Evolutionary conservation across 176 grass and related monocot species (phyloP).

Genomic region (Lolium perenne): DNA sequence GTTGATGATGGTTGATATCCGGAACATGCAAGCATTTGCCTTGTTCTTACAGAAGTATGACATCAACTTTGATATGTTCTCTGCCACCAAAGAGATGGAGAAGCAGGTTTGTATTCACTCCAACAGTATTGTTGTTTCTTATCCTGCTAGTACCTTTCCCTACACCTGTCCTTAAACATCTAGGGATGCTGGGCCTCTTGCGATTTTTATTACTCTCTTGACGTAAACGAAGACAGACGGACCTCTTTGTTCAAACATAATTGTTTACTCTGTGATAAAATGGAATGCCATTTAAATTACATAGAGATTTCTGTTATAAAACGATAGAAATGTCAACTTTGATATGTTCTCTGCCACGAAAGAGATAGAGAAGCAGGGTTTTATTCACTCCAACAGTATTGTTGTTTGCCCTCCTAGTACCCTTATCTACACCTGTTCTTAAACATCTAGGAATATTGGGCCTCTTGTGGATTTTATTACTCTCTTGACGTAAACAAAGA

Average conservation of each 20-base stretch:
- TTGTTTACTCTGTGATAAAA: not conserved
- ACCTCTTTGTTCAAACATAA: not conserved
- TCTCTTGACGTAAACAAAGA: not conserved
- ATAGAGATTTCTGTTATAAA: not conserved
- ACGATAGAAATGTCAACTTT: constrained; percentile 84
- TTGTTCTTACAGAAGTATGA: constrained; percentile 92
- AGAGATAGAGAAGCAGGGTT: constrained; percentile 93
- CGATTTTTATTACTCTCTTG: not conserved
- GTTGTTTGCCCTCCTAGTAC: not conserved
- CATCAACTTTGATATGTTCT: constrained; percentile 94
- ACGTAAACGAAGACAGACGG: not conserved
- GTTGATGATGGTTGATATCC: constrained; percentile 92
- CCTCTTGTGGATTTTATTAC: not conserved
- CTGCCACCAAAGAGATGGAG: constrained; percentile 90
- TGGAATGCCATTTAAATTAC: not conserved
- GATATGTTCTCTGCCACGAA: constrained; percentile 90
- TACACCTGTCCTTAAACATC: not conserved
- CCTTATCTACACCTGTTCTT: not conserved
- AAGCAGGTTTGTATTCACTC: constrained; percentile 64
- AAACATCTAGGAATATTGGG: not conserved
- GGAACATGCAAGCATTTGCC: constrained; percentile 86
- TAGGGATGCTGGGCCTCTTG: not conserved
- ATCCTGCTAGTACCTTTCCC: constrained; percentile 6
- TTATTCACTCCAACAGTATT: not conserved
- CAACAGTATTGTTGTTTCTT: not conserved